Evolutionary conservation across 2,329 filamentous ascomycete genomes (phyloP).

Genomic region (Penicillium sp.): DNA sequence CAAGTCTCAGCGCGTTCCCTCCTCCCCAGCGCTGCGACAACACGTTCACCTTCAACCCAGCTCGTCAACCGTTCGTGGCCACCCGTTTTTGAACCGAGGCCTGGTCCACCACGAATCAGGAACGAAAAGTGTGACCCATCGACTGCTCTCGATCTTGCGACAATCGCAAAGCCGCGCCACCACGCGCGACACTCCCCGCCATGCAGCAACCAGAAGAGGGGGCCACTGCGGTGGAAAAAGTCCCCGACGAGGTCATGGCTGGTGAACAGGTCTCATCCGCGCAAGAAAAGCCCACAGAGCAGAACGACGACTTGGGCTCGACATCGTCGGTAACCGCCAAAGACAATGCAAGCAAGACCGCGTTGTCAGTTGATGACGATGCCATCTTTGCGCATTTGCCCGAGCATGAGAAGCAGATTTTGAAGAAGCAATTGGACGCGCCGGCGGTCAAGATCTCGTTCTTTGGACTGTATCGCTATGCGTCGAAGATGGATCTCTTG

Average conservation of each 20-base stretch:
- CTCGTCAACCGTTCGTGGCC: background rate
- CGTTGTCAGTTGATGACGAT: slow-evolving; percentile 45
- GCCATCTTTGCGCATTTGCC: slow-evolving; percentile 65
- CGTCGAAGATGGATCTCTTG: slow-evolving; percentile 63
- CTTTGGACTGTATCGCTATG: slow-evolving; percentile 68
- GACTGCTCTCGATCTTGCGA: slow-evolving; percentile 2
- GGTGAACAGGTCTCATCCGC: slow-evolving; percentile 17
- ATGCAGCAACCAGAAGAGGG: slow-evolving; percentile 27
- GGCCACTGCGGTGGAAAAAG: slow-evolving; percentile 16
- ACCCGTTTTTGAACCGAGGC: background rate
- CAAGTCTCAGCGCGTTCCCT: background rate
- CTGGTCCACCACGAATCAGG: background rate
- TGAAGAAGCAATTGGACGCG: slow-evolving; percentile 68
- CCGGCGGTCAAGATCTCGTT: slow-evolving; percentile 66
- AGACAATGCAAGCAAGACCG: slow-evolving; percentile 34
- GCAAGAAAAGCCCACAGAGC: slow-evolving; percentile 1
- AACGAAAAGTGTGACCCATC: slow-evolving; percentile 6
- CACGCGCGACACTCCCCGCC: slow-evolving; percentile 1
- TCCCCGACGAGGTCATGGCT: slow-evolving; percentile 11
- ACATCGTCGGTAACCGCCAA: slow-evolving; percentile 24
- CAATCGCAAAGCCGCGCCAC: background rate
- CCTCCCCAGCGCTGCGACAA: background rate
- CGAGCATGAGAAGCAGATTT: slow-evolving; percentile 64
- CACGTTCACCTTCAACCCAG: background rate
- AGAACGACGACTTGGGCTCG: slow-evolving; percentile 23